Conservation (phyloP, 1,284 basidiomycete species). For the Trametes pubescens region DNA sequence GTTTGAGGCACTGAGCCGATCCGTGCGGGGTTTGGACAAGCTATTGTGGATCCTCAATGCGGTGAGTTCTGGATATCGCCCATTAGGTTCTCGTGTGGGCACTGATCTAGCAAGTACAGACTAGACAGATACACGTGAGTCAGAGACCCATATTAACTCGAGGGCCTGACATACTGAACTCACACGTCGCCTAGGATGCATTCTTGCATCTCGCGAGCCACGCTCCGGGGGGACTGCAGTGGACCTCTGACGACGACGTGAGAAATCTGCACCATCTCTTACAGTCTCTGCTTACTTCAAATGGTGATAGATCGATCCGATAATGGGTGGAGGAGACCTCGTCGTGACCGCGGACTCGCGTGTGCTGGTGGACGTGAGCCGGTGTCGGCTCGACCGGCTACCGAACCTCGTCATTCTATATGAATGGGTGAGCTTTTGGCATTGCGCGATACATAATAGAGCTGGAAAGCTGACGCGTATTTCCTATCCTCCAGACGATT, state of each 20-base stretch:
- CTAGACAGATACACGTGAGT: constrained; percentile 9
- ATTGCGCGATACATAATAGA: neutral
- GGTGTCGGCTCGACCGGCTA: constrained; percentile 1
- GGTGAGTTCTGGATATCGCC: neutral
- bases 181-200: neutral
- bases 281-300: neutral
- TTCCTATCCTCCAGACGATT: neutral
- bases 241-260: constrained; percentile 11
- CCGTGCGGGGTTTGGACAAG: constrained; percentile 1
- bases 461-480: too few relatives aligned
- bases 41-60: constrained; percentile 16
- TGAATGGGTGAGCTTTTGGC: constrained; percentile 14
- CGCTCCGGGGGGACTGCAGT: neutral
- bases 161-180: too few relatives aligned
- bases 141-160: too few relatives aligned
- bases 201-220: constrained; percentile 1
- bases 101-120: neutral
- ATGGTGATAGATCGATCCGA: neutral
- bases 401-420: constrained; percentile 14
- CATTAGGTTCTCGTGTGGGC: too few relatives aligned
- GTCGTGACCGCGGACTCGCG: constrained; percentile 13
- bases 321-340: constrained; percentile 9
- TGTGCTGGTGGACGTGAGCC: constrained; percentile 16
- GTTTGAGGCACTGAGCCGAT: constrained; percentile 11
- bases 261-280: neutral